Evolutionary conservation across 208 protist genomes (phyloP).

Genomic region (Leishmania turanica): DNA sequence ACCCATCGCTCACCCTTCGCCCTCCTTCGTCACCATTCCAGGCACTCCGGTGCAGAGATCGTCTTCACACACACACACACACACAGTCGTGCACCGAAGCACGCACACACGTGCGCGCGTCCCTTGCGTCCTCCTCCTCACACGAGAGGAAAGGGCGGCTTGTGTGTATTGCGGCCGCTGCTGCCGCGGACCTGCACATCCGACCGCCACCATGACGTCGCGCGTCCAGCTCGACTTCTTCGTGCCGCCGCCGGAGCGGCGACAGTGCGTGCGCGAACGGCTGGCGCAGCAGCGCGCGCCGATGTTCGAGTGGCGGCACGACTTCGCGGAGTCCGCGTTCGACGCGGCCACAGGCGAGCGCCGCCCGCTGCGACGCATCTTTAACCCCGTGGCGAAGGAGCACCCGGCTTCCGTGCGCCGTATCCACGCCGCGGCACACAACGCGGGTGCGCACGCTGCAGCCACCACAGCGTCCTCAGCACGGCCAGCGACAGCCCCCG

Average conservation of each 20-base stretch:
- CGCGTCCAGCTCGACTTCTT: constrained; percentile 46
- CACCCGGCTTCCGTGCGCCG: background rate
- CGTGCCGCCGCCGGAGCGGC: constrained; percentile 28
- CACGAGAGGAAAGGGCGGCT: background rate
- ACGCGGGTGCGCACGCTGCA: background rate
- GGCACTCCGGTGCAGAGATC: background rate
- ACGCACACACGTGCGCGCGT: background rate
- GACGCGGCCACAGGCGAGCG: constrained; percentile 27
- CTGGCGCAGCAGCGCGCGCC: constrained; percentile 38
- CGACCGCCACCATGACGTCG: constrained; percentile 14
- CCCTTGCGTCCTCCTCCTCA: background rate
- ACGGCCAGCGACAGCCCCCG: constrained; percentile 6
- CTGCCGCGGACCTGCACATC: background rate
- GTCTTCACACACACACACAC: background rate
- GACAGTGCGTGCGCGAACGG: constrained; percentile 17
- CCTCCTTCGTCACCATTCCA: background rate
- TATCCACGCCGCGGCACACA: background rate
- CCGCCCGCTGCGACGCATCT: constrained; percentile 6
- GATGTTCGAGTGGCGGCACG: constrained; percentile 55
- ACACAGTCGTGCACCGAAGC: too few relatives aligned
- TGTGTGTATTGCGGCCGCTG: background rate
- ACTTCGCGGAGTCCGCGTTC: constrained; percentile 21
- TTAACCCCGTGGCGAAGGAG: constrained; percentile 24
- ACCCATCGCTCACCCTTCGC: background rate
- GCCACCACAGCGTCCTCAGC: background rate